phyloP scores from a whole-genome alignment of 2,329 filamentous ascomycete genomes.

The Cladosporium phlei region DNA sequence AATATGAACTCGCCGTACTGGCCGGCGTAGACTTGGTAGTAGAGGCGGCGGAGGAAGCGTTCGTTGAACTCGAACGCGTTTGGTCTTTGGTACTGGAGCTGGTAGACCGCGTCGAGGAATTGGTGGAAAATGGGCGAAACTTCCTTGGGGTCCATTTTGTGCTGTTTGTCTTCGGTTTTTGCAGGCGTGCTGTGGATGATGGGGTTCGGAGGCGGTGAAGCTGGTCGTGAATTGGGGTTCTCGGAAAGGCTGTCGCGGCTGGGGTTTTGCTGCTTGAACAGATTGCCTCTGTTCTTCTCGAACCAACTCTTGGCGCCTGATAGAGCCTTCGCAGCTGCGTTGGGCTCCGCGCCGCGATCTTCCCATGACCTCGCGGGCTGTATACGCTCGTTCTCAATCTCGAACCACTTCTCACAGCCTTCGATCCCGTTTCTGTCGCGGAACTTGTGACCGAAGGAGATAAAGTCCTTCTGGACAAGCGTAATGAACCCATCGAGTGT shows the following conservation, averaged over 20 bases:
- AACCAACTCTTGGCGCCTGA: conserved; percentile 81
- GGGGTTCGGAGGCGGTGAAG: conserved; percentile 36
- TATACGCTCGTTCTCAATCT: conserved; percentile 73
- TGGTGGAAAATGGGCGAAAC: conserved; percentile 96
- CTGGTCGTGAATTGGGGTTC: conserved; percentile 44
- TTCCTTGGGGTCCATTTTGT: conserved; percentile 79
- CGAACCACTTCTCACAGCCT: conserved; percentile 91
- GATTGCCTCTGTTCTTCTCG: conserved; percentile 55
- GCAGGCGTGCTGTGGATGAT: conserved; percentile 45
- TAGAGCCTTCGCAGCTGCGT: conserved; percentile 58
- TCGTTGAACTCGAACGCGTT: conserved; percentile 95
- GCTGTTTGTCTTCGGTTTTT: conserved; percentile 49
- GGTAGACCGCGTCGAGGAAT: conserved; percentile 90
- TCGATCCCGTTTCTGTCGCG: conserved; percentile 83
- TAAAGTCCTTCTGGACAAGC: conserved; percentile 93
- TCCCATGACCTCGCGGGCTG: conserved; percentile 40
- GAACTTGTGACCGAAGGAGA: conserved; percentile 98
- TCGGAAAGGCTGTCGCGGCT: conserved; percentile 62
- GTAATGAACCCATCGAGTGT: conserved; percentile 93
- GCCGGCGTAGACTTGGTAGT: conserved; percentile 93
- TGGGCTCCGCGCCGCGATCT: conserved; percentile 42
- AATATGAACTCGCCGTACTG: conserved; percentile 96
- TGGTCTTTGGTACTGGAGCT: conserved; percentile 78
- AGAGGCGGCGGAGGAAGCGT: conserved; percentile 77
- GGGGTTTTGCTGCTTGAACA: conserved; percentile 46